Base-by-base conservation (phyloP, 2,329 filamentous ascomycete species). In the Zopfia rhizophila region DNA sequence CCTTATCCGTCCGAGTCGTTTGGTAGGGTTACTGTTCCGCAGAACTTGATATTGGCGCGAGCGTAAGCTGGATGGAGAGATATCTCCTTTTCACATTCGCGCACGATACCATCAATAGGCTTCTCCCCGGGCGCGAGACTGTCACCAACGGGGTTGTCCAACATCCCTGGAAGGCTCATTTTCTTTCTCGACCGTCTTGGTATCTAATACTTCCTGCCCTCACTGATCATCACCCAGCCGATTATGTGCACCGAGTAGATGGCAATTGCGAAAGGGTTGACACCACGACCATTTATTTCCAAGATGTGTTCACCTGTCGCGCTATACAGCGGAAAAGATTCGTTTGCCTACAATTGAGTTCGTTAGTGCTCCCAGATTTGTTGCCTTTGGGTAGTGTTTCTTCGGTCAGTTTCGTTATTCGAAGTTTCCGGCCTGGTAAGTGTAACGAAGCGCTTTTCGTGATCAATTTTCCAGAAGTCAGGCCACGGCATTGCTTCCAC, bases 61-160 rank as follows among this genome's bases (percentile, higher is more conserved):
- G 39, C 25, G 16, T 35, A 35, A 14, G 7, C 73, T 43, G 84
- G 86, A 0, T 89, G 82, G 7, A 97, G 74, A 29, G 84, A 87
- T 1, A 92, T 92, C 69, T 97, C 92, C 72, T 97, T 92, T 56
- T 87, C 85, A 2, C 86, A 85, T 72, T 96, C 92, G 39, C 91
- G 84, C 22, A 96, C 79, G 37, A 95, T 75, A 67, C 87, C 90
- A 61, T 91, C 89, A 36, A 90, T 85, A 0, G 88, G 87, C 21
- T 80, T 80, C 69, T 96, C 90, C 16, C 85, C 86, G 0, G 89
- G 88, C 69, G 86, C 85, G 55, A 96, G 84, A 0, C 90, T 88
- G 3, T 88, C 88, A 0, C 91, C 92, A 7, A 93, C 92, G 1
- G 90, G 91, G 68, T 96, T 97, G 73, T 97, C 92, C 54, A 97